Base-by-base conservation (phyloP, 345 rosid genomes). In the Hypericum androsaemum region DNA sequence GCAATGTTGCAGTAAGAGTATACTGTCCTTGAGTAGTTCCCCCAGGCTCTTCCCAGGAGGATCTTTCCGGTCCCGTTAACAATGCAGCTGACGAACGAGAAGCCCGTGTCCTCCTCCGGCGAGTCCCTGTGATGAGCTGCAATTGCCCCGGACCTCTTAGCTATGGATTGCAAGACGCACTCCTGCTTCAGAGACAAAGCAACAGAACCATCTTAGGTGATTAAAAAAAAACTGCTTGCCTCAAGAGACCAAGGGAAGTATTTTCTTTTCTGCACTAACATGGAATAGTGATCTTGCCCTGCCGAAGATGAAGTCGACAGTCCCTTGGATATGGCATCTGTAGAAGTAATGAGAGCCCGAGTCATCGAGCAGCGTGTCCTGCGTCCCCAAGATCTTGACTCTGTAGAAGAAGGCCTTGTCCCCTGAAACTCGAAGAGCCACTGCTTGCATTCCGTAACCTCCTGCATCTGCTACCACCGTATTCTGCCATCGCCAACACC, bases 1-100 rank as follows among this genome's bases (percentile, higher is more conserved):
- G 62, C 86, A 11, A 92, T 45, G 47, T 63, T 51, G 62, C 95
- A 87, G 73, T 87, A 65, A 4, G 96, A 80, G 64, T 84, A 92
- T 15, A 92, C 71, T 8, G 50, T 62, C 68, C 86, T 84, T 3
- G 96, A 84, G 50, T 80, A 80, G 62, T 77, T 70, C 40, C 98
- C 98, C 95, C 96, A 92, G 56, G 98, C 95, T 74, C 96, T 77
- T 59, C 98, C 98, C 45, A 92, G 41, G 37, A 65, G 74, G 55
- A 87, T 63, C 58, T 65, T 77, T 11, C 98, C 98, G 0, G 89
- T 81, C 57, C 98, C 96, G 5, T 72, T 66, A 52, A 87, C 74
- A 0, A 49, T 52, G 51, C 98, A 87, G 57, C 81, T 76, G 2
- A 83, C 86, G 61, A 92, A 87, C 5, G 96, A 83, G 57, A 82